Evolutionary conservation across 2,329 filamentous ascomycete genomes (phyloP), one percentile per base, ranked within the genome.

Genomic region (Pseudogymnoascus sp.): DNA sequence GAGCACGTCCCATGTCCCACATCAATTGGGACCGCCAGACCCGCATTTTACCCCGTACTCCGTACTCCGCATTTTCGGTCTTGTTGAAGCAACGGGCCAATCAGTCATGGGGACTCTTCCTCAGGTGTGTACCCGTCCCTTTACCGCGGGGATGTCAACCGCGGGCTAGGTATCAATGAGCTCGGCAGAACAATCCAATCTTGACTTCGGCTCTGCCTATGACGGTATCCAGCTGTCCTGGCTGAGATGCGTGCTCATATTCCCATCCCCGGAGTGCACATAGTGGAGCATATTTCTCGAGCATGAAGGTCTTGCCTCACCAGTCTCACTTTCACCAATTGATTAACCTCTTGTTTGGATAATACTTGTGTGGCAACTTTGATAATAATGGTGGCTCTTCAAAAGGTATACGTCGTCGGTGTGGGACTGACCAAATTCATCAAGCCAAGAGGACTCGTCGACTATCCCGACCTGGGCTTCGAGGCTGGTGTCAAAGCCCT

Each of bases 401-500:
- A 38, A n/a, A 38, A 38, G 12, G 36, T 38, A 38, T 71, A 70
- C 62, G 66, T 71, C 37, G 40, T 68, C 14, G 69, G 69, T 62
- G 69, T 70, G 14, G 69, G 69, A 56, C 65, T 71, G 66, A 68
- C 69, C 42, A 64, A 66, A 25, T 71, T 71, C 62, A 61, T 69
- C 43, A 73, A 75, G 64, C 73, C 73, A 4, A 68, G 71, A 8
- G 69, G 69, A 18, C 68, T 70, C 61, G 66, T 70, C 63, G 72
- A 73, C 63, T 75, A 75, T 64, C 66, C 69, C 9, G 72, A 73
- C 53, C 67, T 75, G n/a, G 73, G 65, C 25, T 67, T 67, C n/a
- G 69, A 71, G 62, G 70, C 70, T 34, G 69, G 68, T 31, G 66
- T 69, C 36, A 38, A 38, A 38, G 36, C 36, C 36, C 36, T 38